A percentile compares a stretch with the other conserved stretches of the same genome.
These are phyloP conservation scores for Mucor mucedo DNA, from an alignment of 371 early-diverging fungal species.

Conservation along the genomic window DNA sequence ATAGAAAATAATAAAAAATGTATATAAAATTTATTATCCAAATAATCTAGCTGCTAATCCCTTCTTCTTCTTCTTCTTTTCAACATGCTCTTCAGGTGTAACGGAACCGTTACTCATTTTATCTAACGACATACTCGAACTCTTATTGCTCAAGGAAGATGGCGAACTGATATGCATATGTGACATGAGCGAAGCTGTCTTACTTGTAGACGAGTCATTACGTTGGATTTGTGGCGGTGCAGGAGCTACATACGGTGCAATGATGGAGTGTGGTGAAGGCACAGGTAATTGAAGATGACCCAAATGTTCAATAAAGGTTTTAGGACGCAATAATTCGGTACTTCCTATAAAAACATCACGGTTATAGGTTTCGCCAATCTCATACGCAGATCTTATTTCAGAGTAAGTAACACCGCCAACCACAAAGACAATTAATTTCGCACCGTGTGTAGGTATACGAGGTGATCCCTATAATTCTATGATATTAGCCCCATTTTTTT, in stretches of 20 bases:
- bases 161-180: constrained; percentile 21
- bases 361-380: constrained; percentile 69
- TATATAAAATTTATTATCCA: constrained; percentile 7
- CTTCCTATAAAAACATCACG: constrained; percentile 87
- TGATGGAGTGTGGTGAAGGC: constrained; percentile 28
- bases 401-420: constrained; percentile 93
- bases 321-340: constrained; percentile 78
- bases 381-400: constrained; percentile 89
- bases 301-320: constrained; percentile 71
- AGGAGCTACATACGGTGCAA: constrained; percentile 50
- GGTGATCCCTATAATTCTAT: constrained; percentile 17
- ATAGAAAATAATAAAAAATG: constrained; percentile 3
- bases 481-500: background rate
- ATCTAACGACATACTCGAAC: constrained; percentile 18
- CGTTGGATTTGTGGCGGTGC: constrained; percentile 30
- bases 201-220: constrained; percentile 17
- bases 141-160: constrained; percentile 18
- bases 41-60: constrained; percentile 44
- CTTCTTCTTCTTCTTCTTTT: constrained; percentile 55
- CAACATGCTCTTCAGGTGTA: constrained; percentile 17
- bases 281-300: constrained; percentile 46
- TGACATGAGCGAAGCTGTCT: constrained; percentile 27
- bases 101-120: constrained; percentile 2
- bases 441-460: constrained; percentile 30
- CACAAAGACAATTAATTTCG: constrained; percentile 74